A percentile compares a stretch with the other conserved stretches of the same genome.
These are phyloP conservation scores for Solanum stenotomum DNA, from an alignment of 257 asterid species.

Conservation along the genomic window DNA sequence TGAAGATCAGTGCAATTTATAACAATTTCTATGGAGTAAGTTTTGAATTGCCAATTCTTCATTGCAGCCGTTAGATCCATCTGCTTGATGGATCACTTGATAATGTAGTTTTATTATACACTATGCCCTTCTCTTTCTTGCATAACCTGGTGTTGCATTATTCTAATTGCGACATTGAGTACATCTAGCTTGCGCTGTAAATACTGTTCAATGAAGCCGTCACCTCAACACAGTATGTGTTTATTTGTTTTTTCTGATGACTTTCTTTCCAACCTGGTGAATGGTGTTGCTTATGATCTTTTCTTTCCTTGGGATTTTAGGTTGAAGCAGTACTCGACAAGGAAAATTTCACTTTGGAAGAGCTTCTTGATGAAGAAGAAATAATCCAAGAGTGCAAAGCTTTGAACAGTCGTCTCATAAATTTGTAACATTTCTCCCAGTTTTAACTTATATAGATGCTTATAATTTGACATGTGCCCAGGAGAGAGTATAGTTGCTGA, in stretches of 20 bases:
- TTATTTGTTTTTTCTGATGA: neutral
- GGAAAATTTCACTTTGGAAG: slow-evolving; percentile 84
- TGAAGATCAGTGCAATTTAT: neutral
- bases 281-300: neutral
- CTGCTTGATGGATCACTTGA: neutral
- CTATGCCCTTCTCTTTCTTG: neutral
- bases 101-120: neutral
- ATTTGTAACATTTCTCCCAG: slow-evolving; percentile 44
- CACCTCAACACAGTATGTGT: neutral
- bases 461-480: neutral
- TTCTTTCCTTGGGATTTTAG: slow-evolving; percentile 25
- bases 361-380: slow-evolving; percentile 98
- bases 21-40: neutral
- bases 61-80: neutral
- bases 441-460: neutral
- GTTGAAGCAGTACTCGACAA: slow-evolving; percentile 92
- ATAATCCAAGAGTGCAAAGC: slow-evolving; percentile 99
- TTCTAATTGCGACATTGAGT: neutral
- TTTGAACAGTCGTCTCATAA: slow-evolving; percentile 89
- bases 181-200: neutral
- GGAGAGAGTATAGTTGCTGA: neutral
- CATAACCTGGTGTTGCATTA: neutral
- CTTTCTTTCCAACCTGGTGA: neutral
- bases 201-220: neutral
- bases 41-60: neutral